Conservation (phyloP, 345 rosid species). For the Erodium maritimum region DNA sequence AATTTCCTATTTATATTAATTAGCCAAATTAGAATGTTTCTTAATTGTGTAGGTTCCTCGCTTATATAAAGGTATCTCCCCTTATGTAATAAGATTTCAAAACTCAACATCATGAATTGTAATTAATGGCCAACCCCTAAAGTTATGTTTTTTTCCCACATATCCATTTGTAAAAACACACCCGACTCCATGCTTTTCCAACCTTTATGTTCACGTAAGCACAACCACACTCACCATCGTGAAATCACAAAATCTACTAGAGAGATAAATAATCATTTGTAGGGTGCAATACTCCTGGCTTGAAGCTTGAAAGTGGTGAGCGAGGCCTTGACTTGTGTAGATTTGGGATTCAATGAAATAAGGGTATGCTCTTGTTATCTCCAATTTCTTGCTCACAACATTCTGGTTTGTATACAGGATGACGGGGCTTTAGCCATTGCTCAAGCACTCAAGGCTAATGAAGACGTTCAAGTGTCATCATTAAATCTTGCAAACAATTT, state of each 20-base stretch:
- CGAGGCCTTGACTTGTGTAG: constrained; percentile 75
- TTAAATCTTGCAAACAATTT: constrained; percentile 56
- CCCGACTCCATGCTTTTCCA: too few species aligned
- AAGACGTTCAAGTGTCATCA: constrained; percentile 70
- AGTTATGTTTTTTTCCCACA: not conserved
- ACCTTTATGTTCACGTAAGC: too few species aligned
- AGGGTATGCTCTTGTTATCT: constrained; percentile 31
- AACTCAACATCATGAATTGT: too few species aligned
- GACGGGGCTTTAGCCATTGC: constrained; percentile 95
- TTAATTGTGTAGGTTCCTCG: too few species aligned
- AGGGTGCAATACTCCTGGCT: constrained; percentile 83
- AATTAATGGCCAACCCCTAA: too few species aligned
- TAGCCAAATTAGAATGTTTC: too few species aligned
- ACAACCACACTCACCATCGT: too few species aligned
- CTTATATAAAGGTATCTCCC: too few species aligned
- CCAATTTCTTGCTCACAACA: constrained; percentile 1
- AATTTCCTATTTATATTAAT: too few species aligned
- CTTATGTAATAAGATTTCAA: too few species aligned
- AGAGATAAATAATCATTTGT: constrained; percentile 13
- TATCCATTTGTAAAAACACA: not conserved
- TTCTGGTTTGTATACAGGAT: constrained; percentile 35
- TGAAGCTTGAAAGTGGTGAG: constrained; percentile 95
- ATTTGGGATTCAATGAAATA: constrained; percentile 87
- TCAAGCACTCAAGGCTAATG: constrained; percentile 87
- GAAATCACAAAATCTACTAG: too few species aligned